phyloP scores from a whole-genome alignment of 2,329 filamentous ascomycete genomes.

The Aspergillus sp. region DNA sequence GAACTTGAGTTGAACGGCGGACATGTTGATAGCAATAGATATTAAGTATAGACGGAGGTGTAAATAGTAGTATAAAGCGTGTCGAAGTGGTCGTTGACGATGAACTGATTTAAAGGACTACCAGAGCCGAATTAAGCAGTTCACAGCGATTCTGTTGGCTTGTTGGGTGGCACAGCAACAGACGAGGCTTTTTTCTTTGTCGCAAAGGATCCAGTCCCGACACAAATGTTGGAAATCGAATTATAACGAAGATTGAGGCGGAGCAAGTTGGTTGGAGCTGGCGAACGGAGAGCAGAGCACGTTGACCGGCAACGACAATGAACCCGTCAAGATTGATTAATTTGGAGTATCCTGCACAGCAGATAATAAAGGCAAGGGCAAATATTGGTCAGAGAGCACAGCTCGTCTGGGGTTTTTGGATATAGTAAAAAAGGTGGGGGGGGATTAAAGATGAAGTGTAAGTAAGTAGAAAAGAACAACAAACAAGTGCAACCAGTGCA shows the following conservation, averaged over 20 bases:
- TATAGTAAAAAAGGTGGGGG: constrained; percentile 9
- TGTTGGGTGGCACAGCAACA: constrained; percentile 18
- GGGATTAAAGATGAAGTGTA: constrained; percentile 20
- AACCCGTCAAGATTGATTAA: constrained; percentile 24
- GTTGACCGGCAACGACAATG: constrained; percentile 36
- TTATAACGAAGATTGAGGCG: constrained; percentile 18
- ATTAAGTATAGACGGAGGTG: constrained; percentile 17
- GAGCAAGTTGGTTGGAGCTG: constrained; percentile 28
- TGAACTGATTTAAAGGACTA: constrained; percentile 23
- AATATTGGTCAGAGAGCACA: constrained; percentile 34
- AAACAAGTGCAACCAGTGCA: constrained; percentile 44
- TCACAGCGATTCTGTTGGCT: constrained; percentile 7
- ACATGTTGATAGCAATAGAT: constrained; percentile 60
- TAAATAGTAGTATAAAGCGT: constrained; percentile 14
- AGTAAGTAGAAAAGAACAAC: constrained; percentile 43
- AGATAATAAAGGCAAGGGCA: constrained; percentile 32
- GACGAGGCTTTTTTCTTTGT: constrained; percentile 17
- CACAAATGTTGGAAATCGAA: constrained; percentile 24
- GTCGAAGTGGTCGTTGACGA: constrained; percentile 24
- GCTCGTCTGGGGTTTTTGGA: constrained; percentile 38
- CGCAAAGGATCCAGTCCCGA: constrained; percentile 33
- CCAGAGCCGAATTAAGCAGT: constrained; percentile 28
- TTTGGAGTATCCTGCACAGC: constrained; percentile 27
- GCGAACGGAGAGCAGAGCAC: constrained; percentile 20
- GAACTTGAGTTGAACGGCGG: constrained; percentile 91